These are phyloP conservation scores for Tetrahymena borealis DNA, from an alignment of 73 alveolate species.

Conservation along the genomic window DNA sequence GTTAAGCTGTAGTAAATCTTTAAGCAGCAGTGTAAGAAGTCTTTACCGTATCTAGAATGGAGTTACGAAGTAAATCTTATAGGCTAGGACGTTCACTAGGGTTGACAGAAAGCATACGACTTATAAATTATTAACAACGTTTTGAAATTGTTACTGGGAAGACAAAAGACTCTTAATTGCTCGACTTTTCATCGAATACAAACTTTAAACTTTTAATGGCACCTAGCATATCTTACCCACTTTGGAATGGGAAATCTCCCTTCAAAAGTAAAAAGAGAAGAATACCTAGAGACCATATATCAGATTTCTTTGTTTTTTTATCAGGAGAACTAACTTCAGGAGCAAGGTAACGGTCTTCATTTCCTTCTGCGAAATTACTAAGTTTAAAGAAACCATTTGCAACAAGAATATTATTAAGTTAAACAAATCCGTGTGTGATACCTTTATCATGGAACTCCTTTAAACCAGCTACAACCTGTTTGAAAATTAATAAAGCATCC, in stretches of 20 bases:
- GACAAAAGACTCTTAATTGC: neutral
- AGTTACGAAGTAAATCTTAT: neutral
- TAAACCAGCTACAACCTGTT: neutral
- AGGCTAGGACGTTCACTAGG: neutral
- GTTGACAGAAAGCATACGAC: neutral
- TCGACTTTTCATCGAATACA: neutral
- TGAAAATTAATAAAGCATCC: neutral
- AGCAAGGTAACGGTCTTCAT: constrained; percentile 2
- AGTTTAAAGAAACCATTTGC: neutral
- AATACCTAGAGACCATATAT: neutral
- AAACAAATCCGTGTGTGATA: neutral
- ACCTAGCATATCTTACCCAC: neutral
- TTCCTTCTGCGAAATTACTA: neutral
- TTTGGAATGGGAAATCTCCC: neutral
- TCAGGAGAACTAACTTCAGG: neutral
- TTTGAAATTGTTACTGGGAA: neutral
- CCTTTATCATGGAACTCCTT: neutral
- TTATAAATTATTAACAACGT: neutral
- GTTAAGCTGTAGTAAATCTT: neutral
- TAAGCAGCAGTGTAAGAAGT: neutral
- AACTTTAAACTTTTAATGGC: neutral
- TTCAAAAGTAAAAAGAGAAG: neutral
- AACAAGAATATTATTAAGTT: neutral
- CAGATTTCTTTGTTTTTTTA: neutral
- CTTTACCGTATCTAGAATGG: neutral